Evolutionary conservation across 129 eudicot genomes (phyloP).

Genomic region (Pulicaria dysenterica): DNA sequence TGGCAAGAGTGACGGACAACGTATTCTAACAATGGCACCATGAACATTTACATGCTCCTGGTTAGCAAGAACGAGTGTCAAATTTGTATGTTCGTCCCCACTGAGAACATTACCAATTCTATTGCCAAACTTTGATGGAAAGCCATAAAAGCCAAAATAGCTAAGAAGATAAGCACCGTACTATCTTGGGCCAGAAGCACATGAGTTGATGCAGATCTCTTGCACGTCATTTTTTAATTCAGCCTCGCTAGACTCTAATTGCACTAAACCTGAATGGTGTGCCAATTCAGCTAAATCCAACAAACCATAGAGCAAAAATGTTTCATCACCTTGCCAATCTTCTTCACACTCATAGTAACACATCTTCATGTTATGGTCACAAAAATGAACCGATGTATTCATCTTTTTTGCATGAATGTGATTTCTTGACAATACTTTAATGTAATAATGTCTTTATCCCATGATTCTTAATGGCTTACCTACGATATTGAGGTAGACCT

Average conservation of each 20-base stretch:
- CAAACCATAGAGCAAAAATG: conserved; percentile 53
- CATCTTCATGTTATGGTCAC: conserved; percentile 44
- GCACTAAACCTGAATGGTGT: conserved; percentile 33
- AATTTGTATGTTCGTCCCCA: conserved; percentile 51
- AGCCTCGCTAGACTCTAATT: conserved; percentile 38
- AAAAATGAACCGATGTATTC: conserved; percentile 52
- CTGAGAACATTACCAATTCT: conserved; percentile 49
- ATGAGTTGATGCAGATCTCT: conserved; percentile 41
- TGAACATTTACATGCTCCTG: conserved; percentile 61
- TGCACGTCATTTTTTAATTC: conserved; percentile 47
- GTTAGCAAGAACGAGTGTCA: conserved; percentile 57
- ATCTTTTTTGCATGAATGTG: conserved; percentile 44
- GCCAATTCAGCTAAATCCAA: conserved; percentile 73
- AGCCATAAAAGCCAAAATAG: conserved; percentile 67
- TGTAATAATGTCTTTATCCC: conserved; percentile 52
- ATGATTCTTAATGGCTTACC: conserved; percentile 39
- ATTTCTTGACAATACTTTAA: conserved; percentile 52
- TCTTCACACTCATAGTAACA: conserved; percentile 60
- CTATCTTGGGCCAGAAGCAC: conserved; percentile 71
- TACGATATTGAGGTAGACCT: conserved; percentile 57
- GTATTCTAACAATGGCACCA: conserved; percentile 55
- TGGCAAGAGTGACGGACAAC: conserved; percentile 78
- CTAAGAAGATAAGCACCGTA: conserved; percentile 67
- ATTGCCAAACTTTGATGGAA: conserved; percentile 63
- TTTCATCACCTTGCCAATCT: conserved; percentile 85